A percentile compares a stretch with the other conserved stretches of the same genome.
These are phyloP conservation scores for Kwoniella dendrophila DNA, from an alignment of 768 basidiomycete genomes.

Conservation along the genomic window DNA sequence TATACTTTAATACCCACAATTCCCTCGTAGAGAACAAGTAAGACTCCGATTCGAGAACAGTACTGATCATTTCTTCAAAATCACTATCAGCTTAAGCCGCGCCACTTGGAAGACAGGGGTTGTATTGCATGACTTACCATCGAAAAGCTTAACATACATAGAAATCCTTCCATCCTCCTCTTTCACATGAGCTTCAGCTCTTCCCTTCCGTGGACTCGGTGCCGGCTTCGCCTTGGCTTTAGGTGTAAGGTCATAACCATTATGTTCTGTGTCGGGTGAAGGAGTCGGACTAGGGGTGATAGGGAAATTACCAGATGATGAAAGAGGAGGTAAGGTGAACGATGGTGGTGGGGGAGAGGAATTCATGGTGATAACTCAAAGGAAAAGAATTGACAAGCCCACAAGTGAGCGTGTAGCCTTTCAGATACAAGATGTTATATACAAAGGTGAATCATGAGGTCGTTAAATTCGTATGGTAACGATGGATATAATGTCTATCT, in stretches of 20 bases:
- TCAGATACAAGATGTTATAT: neutral
- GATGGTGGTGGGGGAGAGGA: constrained; percentile 48
- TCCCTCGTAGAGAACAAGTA: constrained; percentile 64
- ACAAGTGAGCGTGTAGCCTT: neutral
- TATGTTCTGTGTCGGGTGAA: constrained; percentile 20
- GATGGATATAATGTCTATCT: too few species aligned
- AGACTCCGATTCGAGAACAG: constrained; percentile 61
- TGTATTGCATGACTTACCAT: constrained; percentile 52
- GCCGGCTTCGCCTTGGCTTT: neutral
- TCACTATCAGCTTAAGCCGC: neutral
- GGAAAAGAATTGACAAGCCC: neutral
- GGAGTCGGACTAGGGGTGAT: constrained; percentile 42
- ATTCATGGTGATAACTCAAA: constrained; percentile 32
- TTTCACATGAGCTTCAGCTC: constrained; percentile 19
- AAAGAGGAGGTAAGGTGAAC: constrained; percentile 45
- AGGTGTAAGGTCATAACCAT: neutral
- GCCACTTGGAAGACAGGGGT: neutral
- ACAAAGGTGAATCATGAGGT: neutral
- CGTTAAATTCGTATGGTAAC: too few species aligned
- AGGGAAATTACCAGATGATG: constrained; percentile 32
- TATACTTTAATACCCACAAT: constrained; percentile 59
- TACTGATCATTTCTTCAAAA: constrained; percentile 63
- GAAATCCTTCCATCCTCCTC: constrained; percentile 48
- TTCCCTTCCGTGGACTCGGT: constrained; percentile 27
- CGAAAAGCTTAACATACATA: constrained; percentile 60